phyloP scores from a whole-genome alignment of 352 stramenopile species.

The Plasmopara viticola region DNA sequence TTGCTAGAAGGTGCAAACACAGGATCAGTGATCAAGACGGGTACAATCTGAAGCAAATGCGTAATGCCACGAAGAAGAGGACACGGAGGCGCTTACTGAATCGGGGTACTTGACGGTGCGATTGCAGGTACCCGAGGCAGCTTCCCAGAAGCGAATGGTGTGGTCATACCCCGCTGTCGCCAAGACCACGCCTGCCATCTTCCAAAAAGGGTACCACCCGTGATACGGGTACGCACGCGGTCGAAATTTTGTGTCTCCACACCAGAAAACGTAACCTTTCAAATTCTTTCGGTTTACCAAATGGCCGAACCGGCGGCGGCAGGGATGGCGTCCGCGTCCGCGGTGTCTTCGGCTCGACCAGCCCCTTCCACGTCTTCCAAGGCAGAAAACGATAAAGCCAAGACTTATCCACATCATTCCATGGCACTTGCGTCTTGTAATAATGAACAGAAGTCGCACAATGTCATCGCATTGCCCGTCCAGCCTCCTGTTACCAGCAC shows the following conservation, averaged over 20 bases:
- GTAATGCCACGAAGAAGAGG: slow-evolving; percentile 1
- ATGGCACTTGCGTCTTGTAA: neutral
- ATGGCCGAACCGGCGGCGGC: slow-evolving; percentile 18
- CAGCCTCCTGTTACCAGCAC: slow-evolving; percentile 10
- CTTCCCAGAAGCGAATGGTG: slow-evolving; percentile 98
- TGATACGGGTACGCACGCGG: neutral
- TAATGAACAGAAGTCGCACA: slow-evolving; percentile 12
- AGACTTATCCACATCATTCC: slow-evolving; percentile 1
- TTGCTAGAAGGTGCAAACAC: slow-evolving; percentile 42
- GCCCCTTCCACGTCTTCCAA: slow-evolving; percentile 4
- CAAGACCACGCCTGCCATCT: slow-evolving; percentile 90
- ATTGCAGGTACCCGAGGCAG: slow-evolving; percentile 91
- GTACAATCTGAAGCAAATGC: neutral
- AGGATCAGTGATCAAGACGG: neutral
- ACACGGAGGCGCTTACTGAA: slow-evolving; percentile 47
- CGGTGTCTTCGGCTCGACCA: slow-evolving; percentile 8
- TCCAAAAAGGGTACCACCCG: neutral
- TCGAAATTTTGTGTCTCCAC: neutral
- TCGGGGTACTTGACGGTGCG: slow-evolving; percentile 95
- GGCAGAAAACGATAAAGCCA: neutral
- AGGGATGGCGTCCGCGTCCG: slow-evolving; percentile 9
- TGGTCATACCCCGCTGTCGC: slow-evolving; percentile 97
- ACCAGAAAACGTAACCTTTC: slow-evolving; percentile 5
- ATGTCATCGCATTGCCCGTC: neutral
- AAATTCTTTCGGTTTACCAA: slow-evolving; percentile 2